phyloP scores from a whole-genome alignment of 2,329 filamentous ascomycete genomes.

The Pyricularia sp. region DNA sequence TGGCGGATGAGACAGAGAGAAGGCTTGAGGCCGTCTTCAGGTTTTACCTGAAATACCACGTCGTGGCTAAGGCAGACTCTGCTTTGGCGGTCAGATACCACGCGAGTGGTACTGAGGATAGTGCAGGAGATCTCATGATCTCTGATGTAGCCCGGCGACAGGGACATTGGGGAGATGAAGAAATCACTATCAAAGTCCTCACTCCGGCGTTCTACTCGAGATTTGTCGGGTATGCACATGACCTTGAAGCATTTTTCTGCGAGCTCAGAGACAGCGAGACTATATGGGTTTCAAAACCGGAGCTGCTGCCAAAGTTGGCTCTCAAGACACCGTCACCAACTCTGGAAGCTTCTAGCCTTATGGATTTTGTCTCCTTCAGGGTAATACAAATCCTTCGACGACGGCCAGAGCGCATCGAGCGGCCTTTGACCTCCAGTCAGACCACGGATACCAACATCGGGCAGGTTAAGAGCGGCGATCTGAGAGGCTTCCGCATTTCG shows the following conservation, averaged over 20 bases:
- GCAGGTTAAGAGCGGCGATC: slow-evolving; percentile 20
- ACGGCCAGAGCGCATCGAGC: slow-evolving; percentile 26
- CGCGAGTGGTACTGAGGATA: slow-evolving; percentile 31
- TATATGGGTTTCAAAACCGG: slow-evolving; percentile 40
- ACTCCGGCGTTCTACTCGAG: slow-evolving; percentile 56
- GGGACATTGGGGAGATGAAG: slow-evolving; percentile 11
- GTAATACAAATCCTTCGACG: slow-evolving; percentile 30
- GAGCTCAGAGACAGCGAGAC: slow-evolving; percentile 48
- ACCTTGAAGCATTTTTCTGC: slow-evolving; percentile 46
- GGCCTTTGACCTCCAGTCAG: slow-evolving; percentile 19
- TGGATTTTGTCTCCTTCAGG: slow-evolving; percentile 28
- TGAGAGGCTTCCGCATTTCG: slow-evolving; percentile 34
- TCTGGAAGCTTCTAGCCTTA: slow-evolving; percentile 19
- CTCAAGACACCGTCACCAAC: slow-evolving; percentile 23
- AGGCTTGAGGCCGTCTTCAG: slow-evolving; percentile 33
- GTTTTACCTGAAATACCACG: slow-evolving; percentile 27
- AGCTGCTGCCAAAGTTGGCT: slow-evolving; percentile 33
- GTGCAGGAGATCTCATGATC: slow-evolving; percentile 22
- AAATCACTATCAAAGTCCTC: slow-evolving; percentile 43
- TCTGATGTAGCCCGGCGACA: slow-evolving; percentile 16
- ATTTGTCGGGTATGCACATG: slow-evolving; percentile 49
- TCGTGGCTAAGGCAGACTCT: slow-evolving; percentile 32
- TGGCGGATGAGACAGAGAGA: slow-evolving; percentile 35
- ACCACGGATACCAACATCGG: background rate
- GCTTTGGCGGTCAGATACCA: slow-evolving; percentile 39